Conservation (phyloP, 805 yeast species). For the Phaffomyces thermotolerans region DNA sequence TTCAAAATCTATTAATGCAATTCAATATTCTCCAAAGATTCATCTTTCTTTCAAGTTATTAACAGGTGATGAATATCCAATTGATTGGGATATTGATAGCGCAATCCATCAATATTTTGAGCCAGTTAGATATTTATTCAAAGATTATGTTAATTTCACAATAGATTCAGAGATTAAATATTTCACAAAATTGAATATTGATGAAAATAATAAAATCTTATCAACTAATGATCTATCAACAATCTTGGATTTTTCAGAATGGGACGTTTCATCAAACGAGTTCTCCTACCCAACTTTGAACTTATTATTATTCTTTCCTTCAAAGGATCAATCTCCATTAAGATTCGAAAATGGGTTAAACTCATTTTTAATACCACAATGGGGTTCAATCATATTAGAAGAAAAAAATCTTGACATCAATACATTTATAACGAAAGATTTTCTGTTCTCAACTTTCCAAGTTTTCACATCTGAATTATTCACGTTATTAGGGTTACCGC, state of each 20-base stretch:
- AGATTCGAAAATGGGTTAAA: conserved; percentile 28
- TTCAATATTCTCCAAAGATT: conserved; percentile 46
- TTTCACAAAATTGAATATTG: conserved; percentile 33
- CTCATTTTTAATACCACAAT: conserved; percentile 70
- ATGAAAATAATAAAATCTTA: conserved; percentile 19
- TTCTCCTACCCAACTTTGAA: conserved; percentile 63
- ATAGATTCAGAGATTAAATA: conserved; percentile 75
- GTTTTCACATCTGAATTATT: conserved; percentile 70
- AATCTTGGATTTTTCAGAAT: conserved; percentile 76
- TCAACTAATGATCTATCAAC: conserved; percentile 57
- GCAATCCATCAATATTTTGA: conserved; percentile 43
- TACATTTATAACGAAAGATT: conserved; percentile 31
- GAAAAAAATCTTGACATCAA: conserved; percentile 21
- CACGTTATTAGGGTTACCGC: conserved; percentile 63
- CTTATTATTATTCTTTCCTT: conserved; percentile 62
- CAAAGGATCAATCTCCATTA: conserved; percentile 39
- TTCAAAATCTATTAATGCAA: conserved; percentile 21
- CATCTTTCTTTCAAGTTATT: conserved; percentile 73
- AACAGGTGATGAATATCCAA: conserved; percentile 58
- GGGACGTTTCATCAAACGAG: conserved; percentile 56
- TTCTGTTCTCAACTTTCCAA: conserved; percentile 52
- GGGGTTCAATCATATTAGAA: conserved; percentile 60
- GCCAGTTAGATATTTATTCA: conserved; percentile 48
- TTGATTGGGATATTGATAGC: conserved; percentile 66
- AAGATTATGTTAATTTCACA: conserved; percentile 59